Percentiles rank a stretch among this genome's conserved stretches.
Conservation (phyloP, 164 flowering plant species). For the Echeveria elegans region DNA sequence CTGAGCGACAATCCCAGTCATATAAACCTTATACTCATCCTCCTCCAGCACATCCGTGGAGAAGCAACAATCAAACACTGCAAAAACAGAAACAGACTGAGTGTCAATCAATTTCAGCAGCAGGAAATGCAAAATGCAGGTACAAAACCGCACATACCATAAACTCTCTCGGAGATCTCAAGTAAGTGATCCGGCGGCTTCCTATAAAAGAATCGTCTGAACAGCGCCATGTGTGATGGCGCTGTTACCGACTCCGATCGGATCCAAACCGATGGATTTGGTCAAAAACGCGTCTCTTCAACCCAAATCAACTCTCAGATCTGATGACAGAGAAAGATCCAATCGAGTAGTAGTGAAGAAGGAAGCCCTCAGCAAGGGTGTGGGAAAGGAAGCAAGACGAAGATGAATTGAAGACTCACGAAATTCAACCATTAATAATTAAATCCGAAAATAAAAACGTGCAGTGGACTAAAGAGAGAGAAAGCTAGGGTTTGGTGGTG, state of each 20-base stretch:
- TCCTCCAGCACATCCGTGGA: neutral
- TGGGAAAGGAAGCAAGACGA: no score
- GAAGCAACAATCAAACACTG: constrained; percentile 10
- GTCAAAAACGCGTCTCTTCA: no score
- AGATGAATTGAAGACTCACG: neutral
- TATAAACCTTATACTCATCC: neutral
- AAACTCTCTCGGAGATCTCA: constrained; percentile 55
- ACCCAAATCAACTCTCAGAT: neutral
- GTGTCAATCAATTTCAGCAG: neutral
- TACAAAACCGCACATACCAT: constrained; percentile 16
- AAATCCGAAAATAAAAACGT: neutral
- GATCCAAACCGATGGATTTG: neutral
- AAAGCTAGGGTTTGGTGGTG: neutral
- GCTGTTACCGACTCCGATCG: neutral
- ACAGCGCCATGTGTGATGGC: constrained; percentile 28
- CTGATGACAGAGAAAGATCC: neutral
- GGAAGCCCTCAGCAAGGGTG: neutral
- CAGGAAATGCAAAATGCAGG: neutral
- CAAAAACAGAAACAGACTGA: neutral
- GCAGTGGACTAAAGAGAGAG: neutral
- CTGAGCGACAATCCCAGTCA: neutral
- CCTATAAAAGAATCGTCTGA: constrained; percentile 46
- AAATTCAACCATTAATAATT: no score
- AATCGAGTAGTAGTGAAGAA: neutral
- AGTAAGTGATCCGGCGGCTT: constrained; percentile 58